phyloP scores from a whole-genome alignment of 176 grass and related monocot species.

The Otatea glauca region DNA sequence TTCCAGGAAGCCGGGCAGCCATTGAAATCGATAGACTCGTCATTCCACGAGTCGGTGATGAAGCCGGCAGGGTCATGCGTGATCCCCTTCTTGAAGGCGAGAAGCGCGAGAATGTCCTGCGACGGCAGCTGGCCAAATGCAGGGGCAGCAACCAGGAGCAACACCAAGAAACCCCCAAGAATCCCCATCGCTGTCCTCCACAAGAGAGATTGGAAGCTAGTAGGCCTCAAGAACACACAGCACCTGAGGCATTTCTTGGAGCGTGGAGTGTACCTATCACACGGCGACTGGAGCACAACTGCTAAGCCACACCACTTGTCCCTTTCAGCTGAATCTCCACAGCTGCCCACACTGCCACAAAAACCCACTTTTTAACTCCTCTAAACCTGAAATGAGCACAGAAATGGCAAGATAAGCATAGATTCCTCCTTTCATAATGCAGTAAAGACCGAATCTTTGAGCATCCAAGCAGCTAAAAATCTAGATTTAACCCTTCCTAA shows the following conservation, averaged over 20 bases:
- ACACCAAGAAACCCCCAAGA: conserved; percentile 49
- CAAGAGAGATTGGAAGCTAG: conserved; percentile 16
- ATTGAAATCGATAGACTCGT: conserved; percentile 91
- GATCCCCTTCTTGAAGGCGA: conserved; percentile 97
- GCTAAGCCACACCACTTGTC: conserved; percentile 33
- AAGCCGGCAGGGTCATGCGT: conserved; percentile 76
- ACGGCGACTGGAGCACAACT: background rate
- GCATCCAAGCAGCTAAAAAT: background rate
- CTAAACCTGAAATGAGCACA: conserved; percentile 39
- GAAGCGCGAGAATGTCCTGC: conserved; percentile 82
- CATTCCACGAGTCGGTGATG: conserved; percentile 89
- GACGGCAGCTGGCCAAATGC: conserved; percentile 82
- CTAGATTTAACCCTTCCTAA: background rate
- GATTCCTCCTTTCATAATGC: background rate
- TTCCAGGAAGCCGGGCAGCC: conserved; percentile 97
- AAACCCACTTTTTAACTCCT: conserved; percentile 12
- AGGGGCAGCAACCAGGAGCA: conserved; percentile 57
- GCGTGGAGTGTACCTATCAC: conserved; percentile 20
- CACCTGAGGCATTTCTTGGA: conserved; percentile 36
- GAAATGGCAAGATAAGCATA: background rate
- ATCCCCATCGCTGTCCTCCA: conserved; percentile 51
- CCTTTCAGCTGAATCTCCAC: conserved; percentile 55
- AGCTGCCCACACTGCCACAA: background rate
- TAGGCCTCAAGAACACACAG: conserved; percentile 33
- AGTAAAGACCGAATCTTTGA: conserved; percentile 34